phyloP scores from a whole-genome alignment of 495 filamentous ascomycete species.

The Peziza echinospora region DNA sequence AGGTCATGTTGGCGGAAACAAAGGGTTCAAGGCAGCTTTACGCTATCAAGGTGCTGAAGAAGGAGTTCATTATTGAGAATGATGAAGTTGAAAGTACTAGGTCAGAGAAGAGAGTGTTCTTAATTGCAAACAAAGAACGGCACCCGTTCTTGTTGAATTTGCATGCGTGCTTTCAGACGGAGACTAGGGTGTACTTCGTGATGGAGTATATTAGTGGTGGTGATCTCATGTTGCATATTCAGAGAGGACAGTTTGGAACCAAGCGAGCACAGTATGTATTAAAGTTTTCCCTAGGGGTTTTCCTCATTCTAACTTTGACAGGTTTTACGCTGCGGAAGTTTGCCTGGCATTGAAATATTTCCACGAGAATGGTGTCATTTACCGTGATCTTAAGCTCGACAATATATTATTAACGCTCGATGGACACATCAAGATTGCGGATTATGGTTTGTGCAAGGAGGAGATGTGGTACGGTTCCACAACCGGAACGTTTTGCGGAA shows the following conservation, averaged over 20 bases:
- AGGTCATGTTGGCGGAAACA: conserved; percentile 98
- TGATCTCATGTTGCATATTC: conserved; percentile 98
- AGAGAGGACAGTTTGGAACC: conserved; percentile 82
- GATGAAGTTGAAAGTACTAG: conserved; percentile 98
- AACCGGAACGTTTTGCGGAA: conserved; percentile 96
- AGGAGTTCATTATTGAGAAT: conserved; percentile 99
- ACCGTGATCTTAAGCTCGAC: conserved; percentile 97
- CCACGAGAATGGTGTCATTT: conserved; percentile 98
- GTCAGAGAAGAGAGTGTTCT: conserved; percentile 91
- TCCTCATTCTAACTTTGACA: conserved; percentile 19
- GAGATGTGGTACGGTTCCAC: conserved; percentile 98
- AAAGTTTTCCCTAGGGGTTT: neutral
- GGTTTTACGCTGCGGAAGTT: conserved; percentile 95
- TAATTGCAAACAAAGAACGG: conserved; percentile 92
- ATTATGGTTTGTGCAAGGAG: conserved; percentile 98
- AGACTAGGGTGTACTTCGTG: conserved; percentile 96
- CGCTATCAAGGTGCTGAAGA: conserved; percentile 98
- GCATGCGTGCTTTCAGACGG: conserved; percentile 97
- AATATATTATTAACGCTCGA: conserved; percentile 93
- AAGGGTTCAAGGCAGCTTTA: conserved; percentile 81
- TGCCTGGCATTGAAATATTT: conserved; percentile 97
- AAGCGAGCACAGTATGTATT: conserved; percentile 77
- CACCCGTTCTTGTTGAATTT: conserved; percentile 92
- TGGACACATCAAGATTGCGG: conserved; percentile 94
- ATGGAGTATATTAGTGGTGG: conserved; percentile 99